Conservation (phyloP, 441 rosid genomes). For the Arabidopsis lyrata region DNA sequence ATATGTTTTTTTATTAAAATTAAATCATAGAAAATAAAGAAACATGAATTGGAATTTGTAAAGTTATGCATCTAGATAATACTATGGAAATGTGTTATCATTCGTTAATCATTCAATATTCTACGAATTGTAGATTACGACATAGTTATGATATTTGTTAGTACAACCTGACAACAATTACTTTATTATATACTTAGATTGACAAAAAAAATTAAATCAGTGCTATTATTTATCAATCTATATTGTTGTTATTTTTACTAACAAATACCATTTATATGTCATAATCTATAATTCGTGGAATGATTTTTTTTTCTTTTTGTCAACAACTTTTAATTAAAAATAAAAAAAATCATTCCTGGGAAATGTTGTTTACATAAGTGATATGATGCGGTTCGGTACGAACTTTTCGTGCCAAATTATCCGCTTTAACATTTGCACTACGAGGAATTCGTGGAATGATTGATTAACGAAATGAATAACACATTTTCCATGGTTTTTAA, state of each 20-base stretch:
- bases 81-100: neutral
- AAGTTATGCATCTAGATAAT: neutral
- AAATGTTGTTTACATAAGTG: too few species aligned
- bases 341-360: too few species aligned
- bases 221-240: too few species aligned
- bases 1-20: neutral
- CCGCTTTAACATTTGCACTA: too few species aligned
- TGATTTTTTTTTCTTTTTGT: too few species aligned
- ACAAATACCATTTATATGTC: neutral
- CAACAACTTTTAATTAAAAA: too few species aligned
- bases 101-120: neutral
- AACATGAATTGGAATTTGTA: neutral
- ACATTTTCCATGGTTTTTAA: neutral
- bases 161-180: neutral
- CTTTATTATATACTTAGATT: neutral
- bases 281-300: neutral
- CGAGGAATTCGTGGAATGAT: neutral
- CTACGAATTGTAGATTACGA: neutral
- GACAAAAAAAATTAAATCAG: neutral
- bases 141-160: neutral
- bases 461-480: neutral
- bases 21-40: neutral
- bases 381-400: too few species aligned
- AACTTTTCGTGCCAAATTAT: too few species aligned
- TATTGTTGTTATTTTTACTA: neutral